Base-by-base conservation (phyloP, 257 asterid species). In the Haberlea rhodopensis region DNA sequence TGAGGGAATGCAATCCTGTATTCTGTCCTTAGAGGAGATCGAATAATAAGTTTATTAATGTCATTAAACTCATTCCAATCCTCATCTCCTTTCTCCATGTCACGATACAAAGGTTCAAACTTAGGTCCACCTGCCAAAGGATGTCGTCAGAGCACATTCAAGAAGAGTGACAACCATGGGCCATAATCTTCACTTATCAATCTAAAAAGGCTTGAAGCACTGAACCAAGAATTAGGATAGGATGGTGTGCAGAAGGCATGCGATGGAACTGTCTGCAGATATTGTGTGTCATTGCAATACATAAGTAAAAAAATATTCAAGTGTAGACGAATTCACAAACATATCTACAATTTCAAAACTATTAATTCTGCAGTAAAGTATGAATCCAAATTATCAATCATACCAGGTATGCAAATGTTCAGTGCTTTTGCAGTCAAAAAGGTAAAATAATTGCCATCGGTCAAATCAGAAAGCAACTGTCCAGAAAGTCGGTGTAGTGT, bases 61-160 rank as follows among this genome's bases (percentile, higher is more conserved):
- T 94, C 99, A 74, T 94, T 94, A 71, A 94, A 94, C 68, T 94
- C 99, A 66, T 94, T 94, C 99, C 99, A 94, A 79, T 94, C 99
- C 70, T 94, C 99, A 23, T 90, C 99, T 29, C 99, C 99, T 71
- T 94, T 94, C 80, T 94, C 99, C 97, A 94, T 94, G 85, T 94
- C 99, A 45, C 99, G 91, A 76, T 90, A 94, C 71, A 94, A 75
- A 52, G 99, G 99, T 76, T 94, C 99, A 62, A 94, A 94, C 85
- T 94, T 94, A 8, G 99, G 99, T 40, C 99, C 99, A 68, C 99
- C 99, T 92, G 88, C 71, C 75, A 37, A 56, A 57, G 62, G 64
- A 68, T 8, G 40, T 60, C 8, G 31, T 73, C 31, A 71, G 18
- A 23, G 46, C n/a, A 62, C 23, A 53, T 51, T 59, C 46, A 43